phyloP scores from a whole-genome alignment of 129 eudicot genomes.

The Artemisia argyi region DNA sequence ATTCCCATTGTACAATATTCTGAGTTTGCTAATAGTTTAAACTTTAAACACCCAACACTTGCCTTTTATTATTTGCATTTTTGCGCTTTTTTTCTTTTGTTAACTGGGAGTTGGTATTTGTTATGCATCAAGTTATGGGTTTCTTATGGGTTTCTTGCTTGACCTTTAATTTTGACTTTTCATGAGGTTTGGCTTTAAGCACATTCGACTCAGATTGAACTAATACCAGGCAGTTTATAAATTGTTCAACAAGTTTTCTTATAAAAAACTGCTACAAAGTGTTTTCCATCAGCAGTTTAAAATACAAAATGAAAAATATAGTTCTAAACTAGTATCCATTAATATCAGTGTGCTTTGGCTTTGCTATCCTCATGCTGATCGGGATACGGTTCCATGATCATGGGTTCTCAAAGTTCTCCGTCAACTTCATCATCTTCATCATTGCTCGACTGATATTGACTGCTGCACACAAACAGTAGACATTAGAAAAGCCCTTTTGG shows the following conservation, averaged over 20 bases:
- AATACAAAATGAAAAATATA: conserved; percentile 8
- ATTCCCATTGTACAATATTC: conserved; percentile 29
- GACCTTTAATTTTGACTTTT: too few relatives aligned
- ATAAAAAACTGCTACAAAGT: neutral
- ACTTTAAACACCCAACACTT: too few relatives aligned
- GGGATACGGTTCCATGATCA: conserved; percentile 11
- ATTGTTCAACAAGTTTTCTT: neutral
- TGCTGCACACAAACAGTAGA: conserved; percentile 29
- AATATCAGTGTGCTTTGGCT: conserved; percentile 13
- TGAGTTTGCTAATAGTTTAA: conserved; percentile 13
- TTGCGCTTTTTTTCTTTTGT: neutral
- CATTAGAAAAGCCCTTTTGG: neutral
- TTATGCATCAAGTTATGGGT: too few relatives aligned
- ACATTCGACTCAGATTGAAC: too few relatives aligned
- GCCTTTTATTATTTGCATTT: neutral
- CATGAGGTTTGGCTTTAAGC: too few relatives aligned
- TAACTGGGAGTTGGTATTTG: neutral
- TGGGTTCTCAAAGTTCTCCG: conserved; percentile 45
- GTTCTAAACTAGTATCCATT: conserved; percentile 10
- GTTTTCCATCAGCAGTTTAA: conserved; percentile 6
- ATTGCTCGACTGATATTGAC: conserved; percentile 20
- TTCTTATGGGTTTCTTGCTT: too few relatives aligned
- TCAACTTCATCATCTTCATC: conserved; percentile 34
- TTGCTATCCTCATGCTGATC: neutral
- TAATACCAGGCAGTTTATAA: neutral